These are phyloP conservation scores for Magnolia kwangsiensis DNA, from an alignment of 164 flowering plant species.

Conservation along the genomic window DNA sequence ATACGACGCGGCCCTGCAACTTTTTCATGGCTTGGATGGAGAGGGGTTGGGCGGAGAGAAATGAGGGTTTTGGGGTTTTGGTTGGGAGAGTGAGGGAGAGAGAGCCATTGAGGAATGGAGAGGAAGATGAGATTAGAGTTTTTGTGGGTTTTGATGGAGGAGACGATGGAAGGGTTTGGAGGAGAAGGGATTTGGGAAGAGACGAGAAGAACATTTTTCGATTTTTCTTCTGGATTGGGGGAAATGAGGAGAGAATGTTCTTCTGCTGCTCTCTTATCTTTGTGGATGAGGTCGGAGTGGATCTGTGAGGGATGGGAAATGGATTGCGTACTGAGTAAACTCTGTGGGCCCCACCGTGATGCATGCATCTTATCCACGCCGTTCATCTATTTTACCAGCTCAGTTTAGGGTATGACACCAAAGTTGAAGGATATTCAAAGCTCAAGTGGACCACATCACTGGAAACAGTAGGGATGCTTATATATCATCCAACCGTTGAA, in stretches of 20 bases:
- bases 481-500: too few species aligned
- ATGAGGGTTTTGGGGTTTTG: slow-evolving; percentile 29
- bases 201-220: background rate
- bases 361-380: too few species aligned
- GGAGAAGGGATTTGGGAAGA: slow-evolving; percentile 31
- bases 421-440: too few species aligned
- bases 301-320: background rate
- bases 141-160: slow-evolving; percentile 23
- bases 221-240: background rate
- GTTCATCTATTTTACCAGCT: too few species aligned
- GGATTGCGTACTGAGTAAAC: too few species aligned
- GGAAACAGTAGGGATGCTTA: too few species aligned
- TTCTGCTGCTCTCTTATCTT: background rate
- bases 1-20: slow-evolving; percentile 73
- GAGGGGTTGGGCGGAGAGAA: slow-evolving; percentile 27
- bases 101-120: slow-evolving; percentile 66
- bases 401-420: too few species aligned
- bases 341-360: too few species aligned
- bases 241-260: background rate
- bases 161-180: slow-evolving; percentile 7
- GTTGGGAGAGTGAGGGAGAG: slow-evolving; percentile 34
- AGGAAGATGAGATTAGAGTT: slow-evolving; percentile 14
- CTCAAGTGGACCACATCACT: too few species aligned
- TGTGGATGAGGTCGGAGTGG: background rate
- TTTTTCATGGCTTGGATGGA: slow-evolving; percentile 56